phyloP scores from a whole-genome alignment of 2,329 filamentous ascomycete genomes.

The Diaporthe sp. region DNA sequence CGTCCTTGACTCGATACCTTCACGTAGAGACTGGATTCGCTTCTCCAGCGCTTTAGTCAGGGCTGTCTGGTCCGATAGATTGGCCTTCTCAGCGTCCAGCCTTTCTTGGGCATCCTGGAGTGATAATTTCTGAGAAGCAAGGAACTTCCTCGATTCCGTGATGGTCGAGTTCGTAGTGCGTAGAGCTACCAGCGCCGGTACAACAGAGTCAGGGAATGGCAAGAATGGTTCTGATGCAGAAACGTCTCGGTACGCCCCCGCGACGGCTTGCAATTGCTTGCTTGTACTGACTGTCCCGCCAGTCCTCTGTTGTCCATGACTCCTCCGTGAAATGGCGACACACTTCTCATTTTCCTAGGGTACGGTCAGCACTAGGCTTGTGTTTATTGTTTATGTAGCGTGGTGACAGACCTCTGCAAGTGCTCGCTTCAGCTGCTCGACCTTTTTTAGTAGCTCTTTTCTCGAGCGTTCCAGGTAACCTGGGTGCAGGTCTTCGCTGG shows the following conservation, averaged over 20 bases:
- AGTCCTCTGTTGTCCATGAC: background rate
- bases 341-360: constrained; percentile 42
- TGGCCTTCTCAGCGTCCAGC: constrained; percentile 65
- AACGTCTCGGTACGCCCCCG: constrained; percentile 75
- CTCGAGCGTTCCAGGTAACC: constrained; percentile 76
- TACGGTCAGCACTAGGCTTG: constrained; percentile 40
- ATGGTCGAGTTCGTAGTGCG: constrained; percentile 76
- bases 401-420: constrained; percentile 58
- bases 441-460: constrained; percentile 72
- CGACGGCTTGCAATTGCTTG: constrained; percentile 61
- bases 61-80: constrained; percentile 67
- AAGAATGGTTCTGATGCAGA: constrained; percentile 74
- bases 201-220: constrained; percentile 74
- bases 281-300: constrained; percentile 6
- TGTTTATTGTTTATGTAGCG: constrained; percentile 38
- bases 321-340: background rate
- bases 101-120: constrained; percentile 60
- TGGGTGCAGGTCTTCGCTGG: constrained; percentile 58
- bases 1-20: constrained; percentile 68
- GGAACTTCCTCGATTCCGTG: constrained; percentile 72
- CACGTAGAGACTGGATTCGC: constrained; percentile 71
- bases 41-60: constrained; percentile 67
- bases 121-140: constrained; percentile 59
- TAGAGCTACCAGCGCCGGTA: constrained; percentile 80
- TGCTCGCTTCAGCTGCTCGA: constrained; percentile 66